Evolutionary conservation across 2,329 filamentous ascomycete genomes (phyloP).

Genomic region (Aspergillus texensis): DNA sequence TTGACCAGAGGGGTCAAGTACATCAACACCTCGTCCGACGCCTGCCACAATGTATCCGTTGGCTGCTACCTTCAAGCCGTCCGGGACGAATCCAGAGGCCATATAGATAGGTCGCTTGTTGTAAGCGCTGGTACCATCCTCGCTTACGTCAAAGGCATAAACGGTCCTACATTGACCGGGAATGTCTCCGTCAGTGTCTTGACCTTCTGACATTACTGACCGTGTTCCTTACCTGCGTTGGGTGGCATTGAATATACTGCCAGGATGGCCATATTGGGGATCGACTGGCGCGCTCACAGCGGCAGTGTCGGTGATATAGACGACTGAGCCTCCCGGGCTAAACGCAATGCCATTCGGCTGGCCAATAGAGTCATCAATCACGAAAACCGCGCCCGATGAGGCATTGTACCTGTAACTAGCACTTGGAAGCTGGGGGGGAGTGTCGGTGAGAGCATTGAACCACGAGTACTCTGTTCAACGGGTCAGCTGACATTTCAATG

Average conservation of each 20-base stretch:
- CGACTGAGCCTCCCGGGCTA: conserved; percentile 44
- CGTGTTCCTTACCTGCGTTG: conserved; percentile 19
- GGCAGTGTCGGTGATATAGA: conserved; percentile 51
- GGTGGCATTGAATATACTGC: conserved; percentile 33
- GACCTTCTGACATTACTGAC: neutral
- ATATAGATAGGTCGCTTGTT: conserved; percentile 47
- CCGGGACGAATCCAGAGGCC: conserved; percentile 42
- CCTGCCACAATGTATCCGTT: conserved; percentile 47
- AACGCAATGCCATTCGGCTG: conserved; percentile 52
- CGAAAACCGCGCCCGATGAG: conserved; percentile 41
- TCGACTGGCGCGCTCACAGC: conserved; percentile 27
- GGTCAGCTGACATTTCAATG: conserved; percentile 18
- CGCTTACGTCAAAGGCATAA: conserved; percentile 45
- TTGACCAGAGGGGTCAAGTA: conserved; percentile 42
- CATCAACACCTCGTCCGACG: conserved; percentile 44
- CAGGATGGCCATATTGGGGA: conserved; percentile 26
- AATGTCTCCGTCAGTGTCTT: neutral
- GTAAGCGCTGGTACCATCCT: conserved; percentile 36
- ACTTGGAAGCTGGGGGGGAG: conserved; percentile 33
- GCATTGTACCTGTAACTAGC: conserved; percentile 49
- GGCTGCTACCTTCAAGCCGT: conserved; percentile 47
- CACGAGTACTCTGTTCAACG: conserved; percentile 35
- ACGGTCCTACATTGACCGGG: conserved; percentile 28
- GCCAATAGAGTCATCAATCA: conserved; percentile 46
- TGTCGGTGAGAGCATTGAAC: conserved; percentile 40